Conservation (phyloP, 345 rosid genomes). For the Populus ilicifolia region DNA sequence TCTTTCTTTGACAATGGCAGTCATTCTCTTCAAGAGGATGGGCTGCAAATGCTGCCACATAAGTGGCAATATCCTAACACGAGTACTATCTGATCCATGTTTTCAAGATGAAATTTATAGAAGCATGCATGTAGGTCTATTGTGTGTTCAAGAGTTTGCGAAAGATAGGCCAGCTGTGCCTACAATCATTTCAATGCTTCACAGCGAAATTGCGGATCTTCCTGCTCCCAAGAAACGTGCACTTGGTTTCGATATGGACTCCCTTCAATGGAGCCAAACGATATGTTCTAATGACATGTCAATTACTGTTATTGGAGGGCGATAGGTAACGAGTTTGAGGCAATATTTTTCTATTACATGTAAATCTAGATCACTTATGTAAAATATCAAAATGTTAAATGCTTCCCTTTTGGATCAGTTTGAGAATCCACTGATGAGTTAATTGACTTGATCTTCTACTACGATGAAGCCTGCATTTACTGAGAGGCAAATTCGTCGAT, state of each 20-base stretch:
- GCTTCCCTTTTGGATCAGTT: too few relatives aligned
- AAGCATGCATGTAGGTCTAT: slow-evolving; percentile 16
- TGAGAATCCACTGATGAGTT: too few relatives aligned
- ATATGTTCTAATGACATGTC: not conserved
- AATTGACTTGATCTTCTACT: too few relatives aligned
- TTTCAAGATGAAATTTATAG: not conserved
- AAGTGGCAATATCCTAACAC: too few relatives aligned
- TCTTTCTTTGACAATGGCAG: too few relatives aligned
- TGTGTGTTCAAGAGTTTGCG: slow-evolving; percentile 16
- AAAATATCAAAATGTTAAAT: too few relatives aligned
- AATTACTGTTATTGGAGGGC: not conserved
- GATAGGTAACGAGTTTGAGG: not conserved
- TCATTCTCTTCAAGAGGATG: too few relatives aligned
- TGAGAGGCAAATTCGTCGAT: too few relatives aligned
- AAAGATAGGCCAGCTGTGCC: slow-evolving; percentile 9
- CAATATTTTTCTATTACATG: too few relatives aligned
- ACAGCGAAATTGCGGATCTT: slow-evolving; percentile 14
- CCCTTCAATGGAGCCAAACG: not conserved
- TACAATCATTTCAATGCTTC: slow-evolving; percentile 8
- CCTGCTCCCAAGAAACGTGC: slow-evolving; percentile 12
- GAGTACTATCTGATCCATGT: not conserved
- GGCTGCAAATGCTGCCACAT: too few relatives aligned
- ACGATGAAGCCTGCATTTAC: too few relatives aligned
- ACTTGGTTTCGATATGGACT: not conserved
- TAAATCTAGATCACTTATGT: too few relatives aligned